These are phyloP conservation scores for Nannizziopsis barbatae DNA, from an alignment of 2,329 filamentous ascomycete species.

Conservation along the genomic window DNA sequence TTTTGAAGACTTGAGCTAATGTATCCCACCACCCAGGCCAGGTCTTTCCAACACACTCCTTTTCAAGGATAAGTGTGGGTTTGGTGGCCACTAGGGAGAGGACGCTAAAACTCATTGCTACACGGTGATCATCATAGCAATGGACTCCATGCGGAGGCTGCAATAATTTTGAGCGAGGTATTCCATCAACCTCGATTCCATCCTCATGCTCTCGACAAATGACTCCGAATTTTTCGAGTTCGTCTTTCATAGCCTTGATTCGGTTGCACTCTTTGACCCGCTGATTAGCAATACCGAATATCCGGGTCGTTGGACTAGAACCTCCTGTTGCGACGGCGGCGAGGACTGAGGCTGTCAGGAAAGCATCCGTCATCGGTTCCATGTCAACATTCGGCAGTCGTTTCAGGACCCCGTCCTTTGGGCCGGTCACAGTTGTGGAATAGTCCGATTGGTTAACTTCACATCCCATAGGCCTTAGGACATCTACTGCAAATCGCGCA, in stretches of 20 bases:
- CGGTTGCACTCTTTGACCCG: slow-evolving; percentile 97
- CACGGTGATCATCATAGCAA: slow-evolving; percentile 95
- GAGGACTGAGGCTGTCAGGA: slow-evolving; percentile 85
- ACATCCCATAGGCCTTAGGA: slow-evolving; percentile 88
- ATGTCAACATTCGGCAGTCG: slow-evolving; percentile 80
- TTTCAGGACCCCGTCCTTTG: slow-evolving; percentile 59
- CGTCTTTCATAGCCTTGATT: slow-evolving; percentile 87
- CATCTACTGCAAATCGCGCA: slow-evolving; percentile 82
- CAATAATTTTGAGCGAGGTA: slow-evolving; percentile 40
- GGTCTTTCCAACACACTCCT: slow-evolving; percentile 90
- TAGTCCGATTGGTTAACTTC: slow-evolving; percentile 69
- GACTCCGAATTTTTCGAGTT: slow-evolving; percentile 88
- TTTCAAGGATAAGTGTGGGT: slow-evolving; percentile 69
- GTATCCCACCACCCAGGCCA: slow-evolving; percentile 99
- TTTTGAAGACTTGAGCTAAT: slow-evolving; percentile 65
- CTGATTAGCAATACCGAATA: slow-evolving; percentile 93
- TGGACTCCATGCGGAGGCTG: slow-evolving; percentile 59
- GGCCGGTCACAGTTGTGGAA: slow-evolving; percentile 88
- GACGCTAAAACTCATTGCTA: slow-evolving; percentile 97
- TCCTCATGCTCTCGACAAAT: slow-evolving; percentile 79
- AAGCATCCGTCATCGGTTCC: slow-evolving; percentile 99
- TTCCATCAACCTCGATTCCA: slow-evolving; percentile 62
- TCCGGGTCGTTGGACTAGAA: slow-evolving; percentile 57
- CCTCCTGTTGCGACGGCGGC: slow-evolving; percentile 76
- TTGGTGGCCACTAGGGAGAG: slow-evolving; percentile 60